phyloP scores from a whole-genome alignment of 2,329 filamentous ascomycete genomes.

The Diaporthe sp. region DNA sequence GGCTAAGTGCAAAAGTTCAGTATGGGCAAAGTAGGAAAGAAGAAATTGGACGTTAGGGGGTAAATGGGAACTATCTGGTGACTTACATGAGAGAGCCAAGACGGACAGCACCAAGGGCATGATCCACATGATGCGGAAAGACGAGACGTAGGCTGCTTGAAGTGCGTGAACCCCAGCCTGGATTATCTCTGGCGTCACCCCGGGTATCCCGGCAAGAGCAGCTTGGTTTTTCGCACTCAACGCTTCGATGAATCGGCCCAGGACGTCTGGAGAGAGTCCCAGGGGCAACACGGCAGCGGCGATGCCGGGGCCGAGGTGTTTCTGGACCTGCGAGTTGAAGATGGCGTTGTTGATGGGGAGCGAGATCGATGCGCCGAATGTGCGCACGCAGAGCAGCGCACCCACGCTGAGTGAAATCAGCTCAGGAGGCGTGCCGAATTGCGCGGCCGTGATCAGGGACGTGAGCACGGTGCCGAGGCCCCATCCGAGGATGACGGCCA shows the following conservation, averaged over 20 bases:
- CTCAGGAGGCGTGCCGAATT: neutral
- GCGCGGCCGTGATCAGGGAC: neutral
- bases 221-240: neutral
- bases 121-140: slow-evolving; percentile 1
- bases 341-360: slow-evolving; percentile 13
- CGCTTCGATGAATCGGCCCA: neutral
- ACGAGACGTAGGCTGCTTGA: neutral
- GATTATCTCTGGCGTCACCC: neutral
- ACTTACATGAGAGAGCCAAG: neutral
- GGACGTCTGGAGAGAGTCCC: neutral
- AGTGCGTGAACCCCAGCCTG: neutral
- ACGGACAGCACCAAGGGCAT: neutral
- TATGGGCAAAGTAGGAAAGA: neutral
- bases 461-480: neutral
- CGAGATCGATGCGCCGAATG: neutral
- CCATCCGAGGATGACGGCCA: neutral
- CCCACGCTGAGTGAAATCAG: neutral
- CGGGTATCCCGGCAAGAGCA: neutral
- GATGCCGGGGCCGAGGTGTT: neutral
- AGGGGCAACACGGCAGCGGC: neutral
- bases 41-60: neutral
- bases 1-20: neutral
- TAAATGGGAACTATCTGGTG: neutral
- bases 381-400: neutral
- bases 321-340: neutral